phyloP scores from a whole-genome alignment of 2,329 filamentous ascomycete genomes.

The Cadophora sp. region DNA sequence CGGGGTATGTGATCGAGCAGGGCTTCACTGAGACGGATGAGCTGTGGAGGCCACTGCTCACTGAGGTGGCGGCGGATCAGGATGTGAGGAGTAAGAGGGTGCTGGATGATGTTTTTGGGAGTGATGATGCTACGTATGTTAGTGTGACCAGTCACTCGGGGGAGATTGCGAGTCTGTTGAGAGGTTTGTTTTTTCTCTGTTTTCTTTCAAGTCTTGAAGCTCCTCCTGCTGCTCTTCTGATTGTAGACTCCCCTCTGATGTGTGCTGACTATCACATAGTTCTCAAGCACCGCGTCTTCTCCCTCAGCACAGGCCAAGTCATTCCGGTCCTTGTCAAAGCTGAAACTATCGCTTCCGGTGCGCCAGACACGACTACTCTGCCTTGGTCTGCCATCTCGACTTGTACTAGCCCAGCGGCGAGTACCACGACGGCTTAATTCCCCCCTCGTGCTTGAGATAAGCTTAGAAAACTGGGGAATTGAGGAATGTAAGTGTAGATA shows the following conservation, averaged over 20 bases:
- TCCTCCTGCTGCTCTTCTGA: neutral
- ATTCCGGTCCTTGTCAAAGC: conserved; percentile 72
- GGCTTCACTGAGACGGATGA: conserved; percentile 65
- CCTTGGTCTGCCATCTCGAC: conserved; percentile 33
- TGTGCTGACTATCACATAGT: conserved; percentile 43
- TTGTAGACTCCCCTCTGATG: neutral
- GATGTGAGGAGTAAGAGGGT: conserved; percentile 55
- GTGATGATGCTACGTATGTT: conserved; percentile 60
- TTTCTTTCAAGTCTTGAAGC: neutral
- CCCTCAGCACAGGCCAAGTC: conserved; percentile 67
- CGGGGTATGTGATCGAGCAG: conserved; percentile 61
- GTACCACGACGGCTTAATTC: neutral
- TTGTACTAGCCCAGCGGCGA: conserved; percentile 14
- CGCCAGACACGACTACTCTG: conserved; percentile 30
- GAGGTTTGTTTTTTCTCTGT: conserved; percentile 35
- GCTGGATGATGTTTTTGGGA: conserved; percentile 63
- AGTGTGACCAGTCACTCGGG: conserved; percentile 67
- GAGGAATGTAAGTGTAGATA: too few relatives aligned
- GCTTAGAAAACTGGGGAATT: too few relatives aligned
- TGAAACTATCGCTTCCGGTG: conserved; percentile 47
- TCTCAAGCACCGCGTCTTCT: conserved; percentile 64
- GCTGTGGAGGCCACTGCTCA: conserved; percentile 51
- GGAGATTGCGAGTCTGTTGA: conserved; percentile 58
- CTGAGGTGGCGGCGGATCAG: conserved; percentile 55
- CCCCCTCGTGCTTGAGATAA: too few relatives aligned